phyloP scores from a whole-genome alignment of 1,139 yeast genomes.

The Candida glucosophila region DNA sequence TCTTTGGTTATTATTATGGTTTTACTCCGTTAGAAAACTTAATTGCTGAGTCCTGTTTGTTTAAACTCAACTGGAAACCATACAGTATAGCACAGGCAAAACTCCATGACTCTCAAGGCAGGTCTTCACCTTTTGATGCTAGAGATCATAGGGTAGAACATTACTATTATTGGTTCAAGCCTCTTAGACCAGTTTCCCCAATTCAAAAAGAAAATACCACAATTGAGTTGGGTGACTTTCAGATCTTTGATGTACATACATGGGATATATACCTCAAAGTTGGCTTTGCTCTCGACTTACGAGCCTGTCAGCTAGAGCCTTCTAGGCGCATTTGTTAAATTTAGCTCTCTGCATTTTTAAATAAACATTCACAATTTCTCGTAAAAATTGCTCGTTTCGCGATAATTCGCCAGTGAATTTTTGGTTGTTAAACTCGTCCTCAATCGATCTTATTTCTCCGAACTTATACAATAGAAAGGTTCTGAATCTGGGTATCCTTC shows the following conservation, averaged over 20 bases:
- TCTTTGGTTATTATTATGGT: constrained; percentile 55
- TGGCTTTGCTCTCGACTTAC: constrained; percentile 29
- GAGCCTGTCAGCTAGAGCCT: constrained; percentile 22
- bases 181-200: constrained; percentile 14
- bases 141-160: constrained; percentile 5
- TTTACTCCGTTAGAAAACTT: constrained; percentile 42
- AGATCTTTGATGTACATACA: constrained; percentile 33
- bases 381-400: too few species aligned
- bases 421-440: too few species aligned
- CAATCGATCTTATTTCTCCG: too few species aligned
- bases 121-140: constrained; percentile 1
- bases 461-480: not conserved
- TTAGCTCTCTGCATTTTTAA: too few species aligned
- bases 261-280: constrained; percentile 37
- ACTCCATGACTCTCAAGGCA: constrained; percentile 1
- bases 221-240: constrained; percentile 31
- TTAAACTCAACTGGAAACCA: constrained; percentile 38
- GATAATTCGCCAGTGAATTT: too few species aligned
- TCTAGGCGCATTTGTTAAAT: constrained; percentile 10
- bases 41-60: constrained; percentile 34
- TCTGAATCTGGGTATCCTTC: not conserved
- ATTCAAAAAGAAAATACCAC: constrained; percentile 9
- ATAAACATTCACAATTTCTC: too few species aligned
- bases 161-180: constrained; percentile 31
- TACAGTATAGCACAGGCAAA: too few species aligned